Evolutionary conservation across 306 rosid species (phyloP), one percentile per base, ranked within the genome.

Genomic region (Clitoria ternatea): DNA sequence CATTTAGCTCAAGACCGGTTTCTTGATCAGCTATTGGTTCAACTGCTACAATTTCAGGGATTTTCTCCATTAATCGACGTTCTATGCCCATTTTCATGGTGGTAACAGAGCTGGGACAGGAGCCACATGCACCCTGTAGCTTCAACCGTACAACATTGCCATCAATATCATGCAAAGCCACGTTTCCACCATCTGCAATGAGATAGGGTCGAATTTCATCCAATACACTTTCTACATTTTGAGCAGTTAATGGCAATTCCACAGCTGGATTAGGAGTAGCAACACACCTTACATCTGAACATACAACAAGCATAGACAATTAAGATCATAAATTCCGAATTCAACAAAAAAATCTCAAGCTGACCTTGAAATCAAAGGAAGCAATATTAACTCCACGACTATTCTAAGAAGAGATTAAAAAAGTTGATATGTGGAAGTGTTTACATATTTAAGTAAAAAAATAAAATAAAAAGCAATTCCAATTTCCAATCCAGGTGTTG

Each of bases 41-140:
- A 47, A 94, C 95, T 14, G 96, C 99, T 22, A 91, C 96, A 43
- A 94, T 83, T 80, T 89, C 97, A 32, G 98, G 98, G 40, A 94
- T 89, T 77, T 87, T 94, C 77, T 94, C 98, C 98, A 94, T 94
- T 54, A 94, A 79, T 7, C 92, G 88, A 17, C 89, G 92, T 77
- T 94, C 98, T 43, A 94, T 89, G 44, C 98, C 98, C 98, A 94
- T 13, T 79, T 94, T 94, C 98, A 94, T 94, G 3, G 98, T 94
- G 67, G 53, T 87, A 75, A 90, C 96, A 65, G 97, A 82, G 72
- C 97, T 91, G 0, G 98, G 98, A 69, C 98, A 94, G 0, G 99
- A 94, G 4, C 99, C 99, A 60, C 97, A 94, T 11, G 99, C 99
- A 72, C 99, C 99, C 78, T 94, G 96, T 35, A 94, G 92, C 85